Evolutionary conservation across 768 basidiomycete species (phyloP).

Genomic region (Lentinula sp.): DNA sequence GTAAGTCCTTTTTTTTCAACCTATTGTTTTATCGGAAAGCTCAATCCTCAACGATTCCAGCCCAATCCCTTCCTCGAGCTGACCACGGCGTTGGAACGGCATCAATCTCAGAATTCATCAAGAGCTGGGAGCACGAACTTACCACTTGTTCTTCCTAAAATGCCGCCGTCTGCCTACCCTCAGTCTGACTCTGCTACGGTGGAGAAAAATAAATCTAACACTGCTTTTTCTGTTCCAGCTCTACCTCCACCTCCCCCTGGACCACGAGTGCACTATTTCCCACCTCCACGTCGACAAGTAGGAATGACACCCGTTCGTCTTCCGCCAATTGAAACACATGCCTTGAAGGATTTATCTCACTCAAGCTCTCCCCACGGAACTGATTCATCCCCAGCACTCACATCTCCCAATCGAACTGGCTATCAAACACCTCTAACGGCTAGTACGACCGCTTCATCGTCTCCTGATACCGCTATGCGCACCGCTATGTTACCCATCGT

Average conservation of each 20-base stretch:
- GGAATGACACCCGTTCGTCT: not conserved
- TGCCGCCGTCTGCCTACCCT: not conserved
- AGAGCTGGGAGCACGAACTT: not conserved
- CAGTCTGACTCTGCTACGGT: not conserved
- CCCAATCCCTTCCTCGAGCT: conserved; percentile 4
- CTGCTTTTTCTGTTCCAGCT: not conserved
- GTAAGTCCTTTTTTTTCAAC: not conserved
- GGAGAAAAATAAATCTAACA: not conserved
- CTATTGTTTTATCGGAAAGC: too few species aligned
- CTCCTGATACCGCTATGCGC: not conserved
- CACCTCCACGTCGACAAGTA: not conserved
- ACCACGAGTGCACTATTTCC: conserved; percentile 2
- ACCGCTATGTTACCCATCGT: not conserved
- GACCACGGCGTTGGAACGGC: conserved; percentile 1
- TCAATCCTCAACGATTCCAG: not conserved
- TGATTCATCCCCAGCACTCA: not conserved
- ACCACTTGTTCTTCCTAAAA: not conserved
- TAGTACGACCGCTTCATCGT: not conserved
- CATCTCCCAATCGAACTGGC: too few species aligned
- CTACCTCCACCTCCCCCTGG: not conserved
- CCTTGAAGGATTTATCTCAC: not conserved
- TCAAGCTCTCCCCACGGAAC: not conserved
- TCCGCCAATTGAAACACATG: not conserved
- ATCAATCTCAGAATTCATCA: not conserved
- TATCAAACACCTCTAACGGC: not conserved